Percentiles rank a stretch among this genome's conserved stretches.
Conservation (phyloP, 75 land plant species). For the Sequoiadendron giganteum region DNA sequence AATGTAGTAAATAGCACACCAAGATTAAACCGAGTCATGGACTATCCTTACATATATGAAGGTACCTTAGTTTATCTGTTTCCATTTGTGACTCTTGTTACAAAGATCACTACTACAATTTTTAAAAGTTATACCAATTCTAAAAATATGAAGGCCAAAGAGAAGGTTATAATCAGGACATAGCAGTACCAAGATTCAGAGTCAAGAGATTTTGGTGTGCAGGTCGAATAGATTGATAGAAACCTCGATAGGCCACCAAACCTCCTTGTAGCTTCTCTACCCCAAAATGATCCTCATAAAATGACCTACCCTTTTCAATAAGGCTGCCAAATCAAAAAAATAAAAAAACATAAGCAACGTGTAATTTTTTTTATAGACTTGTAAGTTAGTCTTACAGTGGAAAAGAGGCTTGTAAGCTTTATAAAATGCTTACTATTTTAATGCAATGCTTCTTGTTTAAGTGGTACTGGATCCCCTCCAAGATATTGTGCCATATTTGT, state of each 20-base stretch:
- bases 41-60: no score
- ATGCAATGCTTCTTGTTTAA: constrained; percentile 16
- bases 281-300: constrained; percentile 13
- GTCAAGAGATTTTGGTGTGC: constrained; percentile 13
- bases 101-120: no score
- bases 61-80: no score
- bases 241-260: constrained; percentile 20
- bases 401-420: background rate
- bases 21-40: no score
- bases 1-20: no score
- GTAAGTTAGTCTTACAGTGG: background rate
- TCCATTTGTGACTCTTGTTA: no score
- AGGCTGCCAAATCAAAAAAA: constrained; percentile 9
- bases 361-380: background rate
- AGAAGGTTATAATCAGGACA: background rate
- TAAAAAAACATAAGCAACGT: background rate
- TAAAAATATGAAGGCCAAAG: no score
- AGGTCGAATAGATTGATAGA: constrained; percentile 24
- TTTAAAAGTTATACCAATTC: background rate
- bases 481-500: constrained; percentile 17
- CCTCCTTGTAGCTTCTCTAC: constrained; percentile 12
- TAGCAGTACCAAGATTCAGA: constrained; percentile 15
- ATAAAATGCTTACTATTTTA: constrained; percentile 10
- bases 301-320: constrained; percentile 15
- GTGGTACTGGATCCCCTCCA: constrained; percentile 4